Conservation (phyloP, 1,139 yeast genomes). For the Geotrichum fermentans region DNA sequence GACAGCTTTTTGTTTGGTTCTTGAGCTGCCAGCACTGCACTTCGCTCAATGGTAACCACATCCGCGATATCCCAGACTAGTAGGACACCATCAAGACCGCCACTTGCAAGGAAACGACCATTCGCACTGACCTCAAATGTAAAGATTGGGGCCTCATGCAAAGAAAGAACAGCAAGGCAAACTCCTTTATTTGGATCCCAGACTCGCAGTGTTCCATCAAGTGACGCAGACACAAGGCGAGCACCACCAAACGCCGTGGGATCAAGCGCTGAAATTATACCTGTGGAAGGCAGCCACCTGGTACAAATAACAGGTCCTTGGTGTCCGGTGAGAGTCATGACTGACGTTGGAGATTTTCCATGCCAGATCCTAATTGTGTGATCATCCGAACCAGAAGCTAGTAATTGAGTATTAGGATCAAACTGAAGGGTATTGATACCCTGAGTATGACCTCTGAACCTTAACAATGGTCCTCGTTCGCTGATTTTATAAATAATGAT, state of each 20-base stretch:
- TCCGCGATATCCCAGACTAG: conserved; percentile 48
- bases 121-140: conserved; percentile 51
- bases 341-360: conserved; percentile 33
- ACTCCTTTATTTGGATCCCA: conserved; percentile 57
- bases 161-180: conserved; percentile 39
- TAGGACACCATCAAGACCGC: conserved; percentile 57
- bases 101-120: conserved; percentile 50
- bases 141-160: conserved; percentile 51
- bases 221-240: conserved; percentile 47
- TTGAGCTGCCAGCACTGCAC: conserved; percentile 12
- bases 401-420: conserved; percentile 47
- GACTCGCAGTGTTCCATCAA: conserved; percentile 65
- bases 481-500: conserved; percentile 58
- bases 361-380: conserved; percentile 66
- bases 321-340: conserved; percentile 32
- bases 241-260: conserved; percentile 21
- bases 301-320: conserved; percentile 32
- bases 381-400: conserved; percentile 78
- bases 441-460: conserved; percentile 63
- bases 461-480: conserved; percentile 52
- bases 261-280: conserved; percentile 19
- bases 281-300: conserved; percentile 29
- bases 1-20: conserved; percentile 8
- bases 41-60: conserved; percentile 18
- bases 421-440: conserved; percentile 56